Conservation (phyloP, 1,139 yeast species). For the Pichia sp. region DNA sequence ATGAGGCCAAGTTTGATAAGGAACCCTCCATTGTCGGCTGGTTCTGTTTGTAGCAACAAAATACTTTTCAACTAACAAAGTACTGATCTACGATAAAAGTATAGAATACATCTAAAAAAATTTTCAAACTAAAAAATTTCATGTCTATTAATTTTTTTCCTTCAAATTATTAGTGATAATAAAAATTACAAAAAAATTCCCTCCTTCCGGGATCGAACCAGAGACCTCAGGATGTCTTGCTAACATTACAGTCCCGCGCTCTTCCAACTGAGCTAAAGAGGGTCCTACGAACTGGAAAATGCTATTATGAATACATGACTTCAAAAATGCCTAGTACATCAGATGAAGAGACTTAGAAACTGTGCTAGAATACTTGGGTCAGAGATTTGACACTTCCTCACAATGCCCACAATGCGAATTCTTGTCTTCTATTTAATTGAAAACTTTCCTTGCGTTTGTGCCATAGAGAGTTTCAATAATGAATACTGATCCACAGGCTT, state of each 20-base stretch:
- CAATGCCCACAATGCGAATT: too few species aligned
- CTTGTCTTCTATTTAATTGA: too few species aligned
- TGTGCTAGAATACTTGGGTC: too few species aligned
- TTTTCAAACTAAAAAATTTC: neutral
- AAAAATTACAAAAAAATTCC: slow-evolving; percentile 1
- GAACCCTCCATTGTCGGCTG: slow-evolving; percentile 24
- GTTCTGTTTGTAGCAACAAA: neutral
- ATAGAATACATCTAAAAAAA: neutral
- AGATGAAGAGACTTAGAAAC: too few species aligned
- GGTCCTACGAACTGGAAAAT: neutral
- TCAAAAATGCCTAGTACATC: too few species aligned
- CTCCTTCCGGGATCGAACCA: slow-evolving; percentile 10
- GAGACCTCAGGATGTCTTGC: slow-evolving; percentile 8
- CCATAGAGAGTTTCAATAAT: too few species aligned
- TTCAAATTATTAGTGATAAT: too few species aligned
- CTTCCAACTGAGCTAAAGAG: slow-evolving; percentile 10
- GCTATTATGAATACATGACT: too few species aligned
- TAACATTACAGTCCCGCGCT: slow-evolving; percentile 8
- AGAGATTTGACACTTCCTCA: too few species aligned
- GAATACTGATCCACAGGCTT: neutral
- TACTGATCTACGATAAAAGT: neutral
- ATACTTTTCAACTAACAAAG: neutral
- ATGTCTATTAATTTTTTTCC: too few species aligned
- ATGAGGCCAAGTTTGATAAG: slow-evolving; percentile 41
- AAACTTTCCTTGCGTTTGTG: too few species aligned